Evolutionary conservation across 1,284 basidiomycete genomes (phyloP).

Genomic region (Malassezia equina): DNA sequence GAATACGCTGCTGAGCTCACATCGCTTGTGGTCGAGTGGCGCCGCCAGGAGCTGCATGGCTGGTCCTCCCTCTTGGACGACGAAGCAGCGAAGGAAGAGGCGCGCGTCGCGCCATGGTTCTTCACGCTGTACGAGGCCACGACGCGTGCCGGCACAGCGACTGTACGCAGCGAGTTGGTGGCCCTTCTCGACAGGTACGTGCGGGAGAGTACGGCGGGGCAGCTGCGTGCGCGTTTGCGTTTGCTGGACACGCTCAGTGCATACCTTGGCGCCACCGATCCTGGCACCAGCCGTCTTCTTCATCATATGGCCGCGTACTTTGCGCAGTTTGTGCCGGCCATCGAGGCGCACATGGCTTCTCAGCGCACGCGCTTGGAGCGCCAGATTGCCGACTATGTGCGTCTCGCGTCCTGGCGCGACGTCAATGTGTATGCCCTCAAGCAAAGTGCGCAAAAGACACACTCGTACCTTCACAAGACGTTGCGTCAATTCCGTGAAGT

Average conservation of each 20-base stretch:
- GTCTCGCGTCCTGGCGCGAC: conserved; percentile 96
- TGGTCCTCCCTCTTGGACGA: conserved; percentile 72
- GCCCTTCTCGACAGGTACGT: conserved; percentile 76
- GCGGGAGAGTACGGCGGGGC: conserved; percentile 66
- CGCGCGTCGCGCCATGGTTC: conserved; percentile 71
- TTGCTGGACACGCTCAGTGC: conserved; percentile 63
- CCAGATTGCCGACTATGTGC: conserved; percentile 74
- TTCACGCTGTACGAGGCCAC: conserved; percentile 75
- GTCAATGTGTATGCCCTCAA: conserved; percentile 88
- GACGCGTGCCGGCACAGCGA: conserved; percentile 51
- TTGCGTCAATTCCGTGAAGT: conserved; percentile 85
- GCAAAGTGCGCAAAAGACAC: conserved; percentile 79
- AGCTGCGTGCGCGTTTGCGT: conserved; percentile 62
- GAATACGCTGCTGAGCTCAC: conserved; percentile 61
- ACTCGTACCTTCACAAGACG: conserved; percentile 80
- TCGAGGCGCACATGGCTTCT: conserved; percentile 55
- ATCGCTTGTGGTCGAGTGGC: conserved; percentile 74
- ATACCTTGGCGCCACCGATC: conserved; percentile 17
- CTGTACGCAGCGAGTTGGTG: conserved; percentile 61
- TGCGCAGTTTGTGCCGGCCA: conserved; percentile 55
- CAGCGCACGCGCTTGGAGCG: conserved; percentile 65
- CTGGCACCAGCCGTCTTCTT: conserved; percentile 48
- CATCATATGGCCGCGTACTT: conserved; percentile 62
- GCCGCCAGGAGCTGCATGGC: conserved; percentile 73
- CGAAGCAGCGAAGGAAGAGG: conserved; percentile 22